Evolutionary conservation across 139 green algal species (phyloP), one percentile per base, ranked within the genome.

Genomic region (Eudorina sp.): DNA sequence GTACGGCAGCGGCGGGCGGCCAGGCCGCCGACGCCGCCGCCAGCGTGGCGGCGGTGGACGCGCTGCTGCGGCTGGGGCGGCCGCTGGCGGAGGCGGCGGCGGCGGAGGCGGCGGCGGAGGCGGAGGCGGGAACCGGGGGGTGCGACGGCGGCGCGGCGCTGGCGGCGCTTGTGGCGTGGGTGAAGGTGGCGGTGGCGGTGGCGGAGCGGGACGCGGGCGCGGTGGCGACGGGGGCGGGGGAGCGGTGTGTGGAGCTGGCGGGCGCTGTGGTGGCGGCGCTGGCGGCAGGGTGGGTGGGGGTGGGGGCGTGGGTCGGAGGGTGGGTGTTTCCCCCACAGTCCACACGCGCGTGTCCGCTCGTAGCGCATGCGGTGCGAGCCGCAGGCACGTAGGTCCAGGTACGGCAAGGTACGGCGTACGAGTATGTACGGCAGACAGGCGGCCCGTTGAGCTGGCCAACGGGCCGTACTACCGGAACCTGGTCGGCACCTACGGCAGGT

Each of bases 221-320:
- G 25, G 40, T 69, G 38, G 4, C 53, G 0, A 81, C 48, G 29
- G 48, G 41, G 7, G 48, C 68, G 7, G 79, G 85, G 2, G 83
- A 74, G 38, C 51, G 38, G 23, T 53, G 51, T 34, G 66, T 81
- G 18, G 55, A 89, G 73, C 82, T 94, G 74, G 91, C 92, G 81
- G 53, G 86, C 51, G 74, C 89, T 34, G 58, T 97, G 5, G 84
- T 89, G 48, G 84, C 92, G 46, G 53, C 97, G 6, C 89, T 96
- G 92, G 69, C 93, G 43, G 87, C 86, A 45, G 85, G 85, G 34
- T 78, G 40, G 31, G 77, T 43, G 73, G 45, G 27, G 8, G 16
- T 64, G 45, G 45, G 45, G 18, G 68, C 18, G 29, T 7, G 27
- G 16, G 4, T 7, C 9, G 29, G 62, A 29, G 31, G 68, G 36